Conservation (phyloP, 257 asterid species). For the Cordia subcordata region DNA sequence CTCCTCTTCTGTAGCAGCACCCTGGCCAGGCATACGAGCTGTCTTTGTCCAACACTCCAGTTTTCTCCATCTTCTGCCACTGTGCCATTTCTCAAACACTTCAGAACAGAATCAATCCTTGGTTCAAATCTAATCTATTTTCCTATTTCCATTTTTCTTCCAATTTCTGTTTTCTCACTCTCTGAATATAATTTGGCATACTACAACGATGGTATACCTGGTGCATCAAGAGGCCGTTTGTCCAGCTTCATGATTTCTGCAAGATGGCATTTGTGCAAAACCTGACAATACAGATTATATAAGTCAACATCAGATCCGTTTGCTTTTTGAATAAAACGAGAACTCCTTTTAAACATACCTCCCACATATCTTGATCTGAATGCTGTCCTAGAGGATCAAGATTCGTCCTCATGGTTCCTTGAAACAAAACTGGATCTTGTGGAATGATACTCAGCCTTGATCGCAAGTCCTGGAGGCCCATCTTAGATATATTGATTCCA, state of each 20-base stretch:
- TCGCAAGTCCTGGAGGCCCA: constrained; percentile 74
- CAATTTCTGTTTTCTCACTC: background rate
- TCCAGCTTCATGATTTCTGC: constrained; percentile 57
- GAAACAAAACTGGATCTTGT: constrained; percentile 81
- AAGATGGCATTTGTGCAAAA: constrained; percentile 61
- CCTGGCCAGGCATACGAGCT: constrained; percentile 69
- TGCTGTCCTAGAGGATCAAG: constrained; percentile 61
- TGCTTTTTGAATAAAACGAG: background rate
- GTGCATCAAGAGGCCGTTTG: constrained; percentile 62
- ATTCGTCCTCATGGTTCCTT: constrained; percentile 70
- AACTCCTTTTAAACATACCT: constrained; percentile 32
- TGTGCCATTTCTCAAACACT: constrained; percentile 17
- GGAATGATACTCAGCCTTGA: constrained; percentile 72
- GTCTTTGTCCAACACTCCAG: constrained; percentile 86
- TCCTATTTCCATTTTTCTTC: no score
- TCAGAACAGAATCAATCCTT: background rate
- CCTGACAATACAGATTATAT: constrained; percentile 28
- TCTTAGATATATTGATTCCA: constrained; percentile 54
- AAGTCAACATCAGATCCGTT: background rate
- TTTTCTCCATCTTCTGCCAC: constrained; percentile 91
- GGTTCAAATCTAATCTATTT: no score
- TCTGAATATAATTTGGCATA: background rate
- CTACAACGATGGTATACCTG: constrained; percentile 39
- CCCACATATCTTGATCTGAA: constrained; percentile 69
- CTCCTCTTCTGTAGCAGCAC: constrained; percentile 60